Conservation (phyloP, 2,329 filamentous ascomycete species). For the Colletotrichum chrysophilum region DNA sequence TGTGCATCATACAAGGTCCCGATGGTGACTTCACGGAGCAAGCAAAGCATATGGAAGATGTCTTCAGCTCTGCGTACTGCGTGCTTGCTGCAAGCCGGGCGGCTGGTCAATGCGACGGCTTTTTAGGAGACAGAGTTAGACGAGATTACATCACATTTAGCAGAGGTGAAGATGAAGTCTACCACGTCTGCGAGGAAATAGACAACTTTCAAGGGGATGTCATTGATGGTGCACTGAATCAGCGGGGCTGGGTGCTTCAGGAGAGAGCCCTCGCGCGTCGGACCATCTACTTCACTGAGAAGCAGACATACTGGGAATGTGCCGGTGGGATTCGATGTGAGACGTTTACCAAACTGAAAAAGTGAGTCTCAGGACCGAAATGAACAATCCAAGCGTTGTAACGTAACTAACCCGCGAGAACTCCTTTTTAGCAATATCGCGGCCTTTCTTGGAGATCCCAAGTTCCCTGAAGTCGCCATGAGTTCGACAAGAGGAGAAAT, state of each 20-base stretch:
- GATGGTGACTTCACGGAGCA: constrained; percentile 20
- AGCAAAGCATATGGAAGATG: constrained; percentile 1
- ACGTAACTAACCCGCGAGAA: too few relatives aligned
- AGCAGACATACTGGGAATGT: too few relatives aligned
- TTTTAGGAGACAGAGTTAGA: not conserved
- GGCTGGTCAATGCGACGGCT: not conserved
- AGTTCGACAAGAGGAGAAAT: not conserved
- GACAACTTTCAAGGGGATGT: constrained; percentile 34
- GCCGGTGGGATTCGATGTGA: too few relatives aligned
- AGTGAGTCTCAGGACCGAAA: constrained; percentile 15
- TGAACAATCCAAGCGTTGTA: too few relatives aligned
- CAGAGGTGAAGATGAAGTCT: not conserved
- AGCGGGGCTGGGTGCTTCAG: too few relatives aligned
- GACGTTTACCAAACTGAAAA: constrained; percentile 28
- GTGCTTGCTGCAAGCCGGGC: not conserved
- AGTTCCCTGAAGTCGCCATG: not conserved
- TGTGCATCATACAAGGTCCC: constrained; percentile 18
- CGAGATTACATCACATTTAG: not conserved
- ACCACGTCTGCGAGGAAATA: constrained; percentile 26
- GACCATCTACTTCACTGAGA: too few relatives aligned
- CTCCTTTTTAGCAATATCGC: not conserved
- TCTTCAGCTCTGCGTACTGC: not conserved
- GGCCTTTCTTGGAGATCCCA: not conserved
- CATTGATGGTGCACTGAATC: too few relatives aligned
- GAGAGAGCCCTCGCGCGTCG: too few relatives aligned